phyloP scores from a whole-genome alignment of 495 filamentous ascomycete species.

The Monascus purpureus region DNA sequence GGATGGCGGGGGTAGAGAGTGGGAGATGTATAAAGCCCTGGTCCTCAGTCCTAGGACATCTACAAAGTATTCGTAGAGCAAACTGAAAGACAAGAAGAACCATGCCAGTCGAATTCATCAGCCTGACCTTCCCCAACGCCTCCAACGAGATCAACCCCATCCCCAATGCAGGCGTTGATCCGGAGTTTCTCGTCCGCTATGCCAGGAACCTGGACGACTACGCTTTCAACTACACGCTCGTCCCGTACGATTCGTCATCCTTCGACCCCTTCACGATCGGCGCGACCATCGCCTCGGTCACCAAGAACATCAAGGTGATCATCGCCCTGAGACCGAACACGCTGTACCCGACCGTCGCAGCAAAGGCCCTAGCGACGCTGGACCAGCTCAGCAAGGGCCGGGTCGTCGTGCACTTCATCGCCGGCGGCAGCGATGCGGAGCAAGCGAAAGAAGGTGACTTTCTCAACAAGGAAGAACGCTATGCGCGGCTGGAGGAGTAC shows the following conservation, averaged over 20 bases:
- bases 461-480: constrained; percentile 37
- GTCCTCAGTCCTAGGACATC: too few relatives aligned
- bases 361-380: constrained; percentile 40
- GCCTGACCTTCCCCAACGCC: constrained; percentile 33
- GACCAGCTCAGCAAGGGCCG: constrained; percentile 37
- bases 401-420: constrained; percentile 42
- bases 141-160: constrained; percentile 38
- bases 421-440: constrained; percentile 37
- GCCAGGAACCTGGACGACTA: constrained; percentile 38
- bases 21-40: too few relatives aligned
- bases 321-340: constrained; percentile 44
- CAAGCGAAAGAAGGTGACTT: constrained; percentile 41
- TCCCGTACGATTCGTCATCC: constrained; percentile 36
- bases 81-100: too few relatives aligned
- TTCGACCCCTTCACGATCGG: constrained; percentile 38
- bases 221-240: constrained; percentile 38
- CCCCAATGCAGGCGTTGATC: constrained; percentile 29
- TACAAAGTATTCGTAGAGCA: too few relatives aligned
- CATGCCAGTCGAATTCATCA: constrained; percentile 43
- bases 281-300: constrained; percentile 35
- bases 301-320: constrained; percentile 41
- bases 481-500: constrained; percentile 37
- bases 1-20: too few relatives aligned
- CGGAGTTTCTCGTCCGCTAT: constrained; percentile 32
- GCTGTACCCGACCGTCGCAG: constrained; percentile 39